Percentiles rank a stretch among this genome's conserved stretches.
Evolutionary conservation across 2,329 filamentous ascomycete genomes (phyloP).

Genomic region (Penicillium fuscoglaucum): DNA sequence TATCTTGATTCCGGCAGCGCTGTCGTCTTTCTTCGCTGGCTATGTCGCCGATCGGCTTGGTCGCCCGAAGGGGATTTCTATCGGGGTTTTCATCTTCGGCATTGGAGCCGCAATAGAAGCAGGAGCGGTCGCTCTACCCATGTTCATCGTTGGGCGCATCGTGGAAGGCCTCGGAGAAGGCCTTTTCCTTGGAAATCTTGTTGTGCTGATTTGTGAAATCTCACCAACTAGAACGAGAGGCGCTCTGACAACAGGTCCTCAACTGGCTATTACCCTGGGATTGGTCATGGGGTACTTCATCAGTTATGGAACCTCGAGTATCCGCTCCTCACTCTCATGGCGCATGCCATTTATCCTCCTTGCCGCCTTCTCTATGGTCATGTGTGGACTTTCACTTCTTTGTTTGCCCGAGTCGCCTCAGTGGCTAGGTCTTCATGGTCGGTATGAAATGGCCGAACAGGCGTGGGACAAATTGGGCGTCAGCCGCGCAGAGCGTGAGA

Average conservation of each 20-base stretch:
- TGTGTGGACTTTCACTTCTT: constrained; percentile 42
- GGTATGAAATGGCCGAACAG: constrained; percentile 47
- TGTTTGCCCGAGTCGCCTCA: constrained; percentile 58
- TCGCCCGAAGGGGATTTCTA: constrained; percentile 50
- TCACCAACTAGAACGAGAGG: constrained; percentile 55
- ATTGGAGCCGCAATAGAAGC: constrained; percentile 57
- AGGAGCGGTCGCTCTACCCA: constrained; percentile 47
- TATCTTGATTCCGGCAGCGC: constrained; percentile 58
- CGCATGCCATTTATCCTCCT: constrained; percentile 57
- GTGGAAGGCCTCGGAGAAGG: constrained; percentile 62
- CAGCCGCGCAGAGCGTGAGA: constrained; percentile 49
- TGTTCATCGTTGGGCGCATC: constrained; percentile 57
- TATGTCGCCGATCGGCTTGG: constrained; percentile 56
- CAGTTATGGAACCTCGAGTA: constrained; percentile 56
- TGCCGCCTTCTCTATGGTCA: constrained; percentile 42
- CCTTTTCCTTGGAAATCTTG: constrained; percentile 57
- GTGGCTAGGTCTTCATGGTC: constrained; percentile 56
- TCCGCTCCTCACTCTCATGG: constrained; percentile 56
- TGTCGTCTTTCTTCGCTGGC: constrained; percentile 60
- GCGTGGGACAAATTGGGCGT: constrained; percentile 48
- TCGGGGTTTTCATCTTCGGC: constrained; percentile 55
- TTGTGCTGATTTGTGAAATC: constrained; percentile 63
- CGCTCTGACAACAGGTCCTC: constrained; percentile 53
- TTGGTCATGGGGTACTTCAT: constrained; percentile 60
- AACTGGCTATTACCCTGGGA: constrained; percentile 54